Percentiles rank a stretch among this genome's conserved stretches.
Conservation (phyloP, 2,329 filamentous ascomycete genomes). For the Sporothrix brunneoviolacea region DNA sequence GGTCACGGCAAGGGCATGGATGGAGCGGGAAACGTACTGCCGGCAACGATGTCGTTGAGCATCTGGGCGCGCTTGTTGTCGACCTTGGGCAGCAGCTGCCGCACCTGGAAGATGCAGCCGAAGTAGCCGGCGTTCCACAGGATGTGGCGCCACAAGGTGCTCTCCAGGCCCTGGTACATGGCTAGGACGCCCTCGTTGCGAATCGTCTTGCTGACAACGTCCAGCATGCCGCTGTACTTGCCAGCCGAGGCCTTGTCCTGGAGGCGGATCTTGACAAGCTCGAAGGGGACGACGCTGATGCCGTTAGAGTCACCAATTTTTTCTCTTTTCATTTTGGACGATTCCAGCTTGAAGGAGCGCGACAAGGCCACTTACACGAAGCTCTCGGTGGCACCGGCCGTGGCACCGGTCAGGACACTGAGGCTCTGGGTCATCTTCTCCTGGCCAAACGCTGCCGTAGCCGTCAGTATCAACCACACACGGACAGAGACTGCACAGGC, state of each 20-base stretch:
- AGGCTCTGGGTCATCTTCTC: constrained; percentile 86
- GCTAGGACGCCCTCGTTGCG: constrained; percentile 55
- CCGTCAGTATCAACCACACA: neutral
- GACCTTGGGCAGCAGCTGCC: constrained; percentile 72
- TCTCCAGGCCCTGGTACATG: constrained; percentile 94
- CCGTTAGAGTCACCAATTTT: no score
- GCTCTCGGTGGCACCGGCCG: constrained; percentile 89
- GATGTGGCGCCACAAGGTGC: constrained; percentile 86
- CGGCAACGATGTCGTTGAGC: constrained; percentile 79
- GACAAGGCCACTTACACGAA: constrained; percentile 45
- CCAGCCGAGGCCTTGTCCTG: constrained; percentile 91
- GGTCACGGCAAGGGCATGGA: neutral
- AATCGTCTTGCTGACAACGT: constrained; percentile 66
- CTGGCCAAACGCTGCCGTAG: constrained; percentile 60
- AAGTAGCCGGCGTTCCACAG: constrained; percentile 95
- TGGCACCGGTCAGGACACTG: constrained; percentile 87
- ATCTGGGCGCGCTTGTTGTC: constrained; percentile 75
- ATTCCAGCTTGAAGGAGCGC: neutral
- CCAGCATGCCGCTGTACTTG: constrained; percentile 77
- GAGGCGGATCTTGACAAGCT: constrained; percentile 95
- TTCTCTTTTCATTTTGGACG: no score
- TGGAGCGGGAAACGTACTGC: constrained; percentile 33
- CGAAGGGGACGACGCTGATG: constrained; percentile 82
- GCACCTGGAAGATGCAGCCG: constrained; percentile 96
- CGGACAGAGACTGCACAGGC: neutral